Base-by-base conservation (phyloP, 164 flowering plant genomes). In the Litsea cubeba region DNA sequence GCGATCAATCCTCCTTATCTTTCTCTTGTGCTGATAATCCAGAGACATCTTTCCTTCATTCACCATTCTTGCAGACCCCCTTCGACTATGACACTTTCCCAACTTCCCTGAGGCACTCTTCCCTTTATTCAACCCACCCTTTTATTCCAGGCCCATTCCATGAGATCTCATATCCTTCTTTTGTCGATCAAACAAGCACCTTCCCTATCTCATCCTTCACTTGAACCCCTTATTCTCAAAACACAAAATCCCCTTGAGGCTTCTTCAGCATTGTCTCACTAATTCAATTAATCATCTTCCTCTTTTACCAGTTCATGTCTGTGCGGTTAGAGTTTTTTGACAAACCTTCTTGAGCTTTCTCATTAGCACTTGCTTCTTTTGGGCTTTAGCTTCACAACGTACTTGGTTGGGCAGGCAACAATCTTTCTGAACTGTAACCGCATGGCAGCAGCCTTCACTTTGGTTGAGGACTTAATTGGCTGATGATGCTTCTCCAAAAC, bases 221-320 rank as follows among this genome's bases (percentile, higher is more conserved):
- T 71, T 86, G 88, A 24, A 95, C 99, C 15, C 99, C 99, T 72
- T 93, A 93, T 90, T 95, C 93, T 12, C 98, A 97, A 97, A 20
- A 95, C 98, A 64, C 90, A 97, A 64, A 75, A 88, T 77, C 91
- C 97, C 91, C 97, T 81, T 88, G 62, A 17, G 97, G 92, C 81
- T 74, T 93, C 64, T 88, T 86, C 0, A 93, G 92, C 6, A 75
- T 35, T 23, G 97, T 88, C 87, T 83, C 91, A 66, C 91, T 91
- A 6, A 95, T 91, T 65, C 85, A 82, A 6, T 90, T 91, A 67
- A 95, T 93, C 86, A 87, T 76, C 79, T 87, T 93, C 26, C 80
- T 75, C 85, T 95, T 93, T 17, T 97, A 93, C 2, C 85, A 87
- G 60, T 95, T 95, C 65, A 81, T 85, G 89, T 95, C 85, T 83